Percentiles rank a stretch among this genome's conserved stretches.
phyloP scores from a whole-genome alignment of 2,329 filamentous ascomycete genomes.

The Diaporthe citri region DNA sequence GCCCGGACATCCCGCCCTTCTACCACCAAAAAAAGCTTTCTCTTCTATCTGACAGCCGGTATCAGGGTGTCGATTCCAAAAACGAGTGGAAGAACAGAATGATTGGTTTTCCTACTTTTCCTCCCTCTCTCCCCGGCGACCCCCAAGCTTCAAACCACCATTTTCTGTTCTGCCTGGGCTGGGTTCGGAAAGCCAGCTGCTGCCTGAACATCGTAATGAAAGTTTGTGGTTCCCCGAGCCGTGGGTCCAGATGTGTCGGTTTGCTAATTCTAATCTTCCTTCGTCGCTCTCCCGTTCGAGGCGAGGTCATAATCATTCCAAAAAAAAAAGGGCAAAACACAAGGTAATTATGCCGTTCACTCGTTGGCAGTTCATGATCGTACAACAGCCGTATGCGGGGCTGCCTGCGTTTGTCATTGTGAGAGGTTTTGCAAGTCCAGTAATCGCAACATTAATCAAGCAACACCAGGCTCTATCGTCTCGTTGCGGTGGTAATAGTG shows the following conservation, averaged over 20 bases:
- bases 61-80: constrained; percentile 22
- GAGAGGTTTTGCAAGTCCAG: background rate
- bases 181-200: too few relatives aligned
- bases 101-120: background rate
- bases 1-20: background rate
- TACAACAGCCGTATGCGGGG: constrained; percentile 5
- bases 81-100: constrained; percentile 21
- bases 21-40: background rate
- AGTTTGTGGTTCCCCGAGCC: background rate
- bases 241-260: background rate
- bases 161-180: too few relatives aligned
- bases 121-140: background rate
- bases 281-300: background rate
- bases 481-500: background rate
- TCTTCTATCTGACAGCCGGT: constrained; percentile 30
- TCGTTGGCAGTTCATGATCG: background rate
- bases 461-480: background rate
- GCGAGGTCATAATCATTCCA: background rate
- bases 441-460: background rate
- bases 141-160: background rate
- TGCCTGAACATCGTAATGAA: too few relatives aligned
- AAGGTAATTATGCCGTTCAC: background rate
- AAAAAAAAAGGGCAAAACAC: background rate
- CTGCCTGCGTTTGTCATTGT: background rate
- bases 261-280: background rate